Base-by-base conservation (phyloP, 108 stramenopile species). In the Craspedostauros australis region DNA sequence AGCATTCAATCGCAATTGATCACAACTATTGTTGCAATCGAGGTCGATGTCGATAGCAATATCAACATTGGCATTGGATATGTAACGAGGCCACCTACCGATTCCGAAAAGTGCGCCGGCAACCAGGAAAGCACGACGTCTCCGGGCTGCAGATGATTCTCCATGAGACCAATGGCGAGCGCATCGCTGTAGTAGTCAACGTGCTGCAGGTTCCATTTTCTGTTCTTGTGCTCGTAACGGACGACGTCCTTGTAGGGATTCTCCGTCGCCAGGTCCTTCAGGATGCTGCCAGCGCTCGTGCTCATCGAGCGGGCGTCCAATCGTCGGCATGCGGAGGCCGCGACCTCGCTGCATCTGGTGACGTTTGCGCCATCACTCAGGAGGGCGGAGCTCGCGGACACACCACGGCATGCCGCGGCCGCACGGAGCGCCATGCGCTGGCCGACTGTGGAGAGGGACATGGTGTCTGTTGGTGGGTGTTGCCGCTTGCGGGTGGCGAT, bases 191-290 rank as follows among this genome's bases (percentile, higher is more conserved):
- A 75, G 50, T 72, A 77, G 49, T 91, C 69, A 6, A 87, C 79
- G 62, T 91, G 82, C 41, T 75, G 78, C 23, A 85, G 58, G 19
- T 73, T 85, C 80, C 80, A 87, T 60, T 82, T 87, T 46, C 81
- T 66, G 59, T 91, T 91, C 66, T 91, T 91, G 60, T 85, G 82
- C 62, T 91, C 81, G 64, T 87, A 91, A 23, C 90, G 80, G 33
- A 91, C 67, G 18, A 84, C 80, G 53, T 87, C 83, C 54, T 77
- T 66, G 72, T 87, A 79, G 18, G 83, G 83, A 65, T 76, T 72
- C 28, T 76, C 76, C 36, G 57, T 62, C 46, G 85, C 82, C 72
- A 90, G 54, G 46, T 57, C 33, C 39, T 42, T 46, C 20, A 77
- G 18, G 7, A 32, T 46, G 8, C 22, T 22, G 39, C 76, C 76